These are phyloP conservation scores for Chlamydomonas reinhardtii DNA, from an alignment of 163 green algal genomes.

Conservation along the genomic window DNA sequence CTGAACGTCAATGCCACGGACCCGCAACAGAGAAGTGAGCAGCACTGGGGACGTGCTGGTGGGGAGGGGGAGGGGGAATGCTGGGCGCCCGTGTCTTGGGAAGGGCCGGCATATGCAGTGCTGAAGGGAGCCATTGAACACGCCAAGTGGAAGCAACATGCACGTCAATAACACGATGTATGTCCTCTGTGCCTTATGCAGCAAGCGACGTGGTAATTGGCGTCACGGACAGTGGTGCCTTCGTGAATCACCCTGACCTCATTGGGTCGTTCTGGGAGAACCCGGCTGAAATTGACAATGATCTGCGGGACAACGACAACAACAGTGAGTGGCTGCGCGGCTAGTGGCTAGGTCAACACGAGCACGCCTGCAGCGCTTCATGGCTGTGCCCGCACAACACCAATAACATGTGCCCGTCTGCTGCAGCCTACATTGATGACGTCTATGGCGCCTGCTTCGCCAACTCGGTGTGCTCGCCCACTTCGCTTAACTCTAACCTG, in stretches of 20 bases:
- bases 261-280: slow-evolving; percentile 65
- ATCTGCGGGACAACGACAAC: slow-evolving; percentile 70
- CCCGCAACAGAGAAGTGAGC: slow-evolving; percentile 2
- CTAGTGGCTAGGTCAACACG: not conserved
- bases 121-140: no score
- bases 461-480: not conserved
- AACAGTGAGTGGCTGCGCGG: slow-evolving; percentile 54
- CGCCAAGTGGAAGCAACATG: no score
- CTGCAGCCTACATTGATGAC: slow-evolving; percentile 34
- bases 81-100: not conserved
- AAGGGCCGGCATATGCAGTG: no score
- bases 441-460: slow-evolving; percentile 39
- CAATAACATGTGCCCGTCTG: no score
- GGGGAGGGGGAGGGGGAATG: not conserved
- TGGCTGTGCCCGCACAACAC: no score
- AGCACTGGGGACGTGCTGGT: not conserved
- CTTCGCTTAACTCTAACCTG: not conserved
- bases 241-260: slow-evolving; percentile 69
- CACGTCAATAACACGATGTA: no score
- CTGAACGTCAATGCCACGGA: not conserved
- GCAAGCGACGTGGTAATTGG: slow-evolving; percentile 62
- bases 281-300: slow-evolving; percentile 59
- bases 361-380: no score
- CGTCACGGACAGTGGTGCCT: slow-evolving; percentile 69
- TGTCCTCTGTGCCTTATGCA: not conserved